Conservation (phyloP, 495 filamentous ascomycete genomes). For the Zalerion maritima region DNA sequence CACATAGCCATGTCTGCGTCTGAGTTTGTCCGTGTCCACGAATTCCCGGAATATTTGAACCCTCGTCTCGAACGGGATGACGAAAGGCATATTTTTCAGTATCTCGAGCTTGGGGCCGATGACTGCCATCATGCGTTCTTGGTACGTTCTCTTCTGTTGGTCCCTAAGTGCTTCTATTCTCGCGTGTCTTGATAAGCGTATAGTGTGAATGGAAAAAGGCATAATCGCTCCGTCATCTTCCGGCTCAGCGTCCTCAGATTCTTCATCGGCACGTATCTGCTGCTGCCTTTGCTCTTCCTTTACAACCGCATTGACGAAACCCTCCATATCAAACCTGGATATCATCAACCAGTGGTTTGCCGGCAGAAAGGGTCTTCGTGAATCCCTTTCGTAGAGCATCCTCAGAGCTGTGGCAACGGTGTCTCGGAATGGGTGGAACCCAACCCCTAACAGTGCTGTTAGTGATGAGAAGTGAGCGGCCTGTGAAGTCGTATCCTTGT, state of each 20-base stretch:
- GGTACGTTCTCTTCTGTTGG: conserved; percentile 47
- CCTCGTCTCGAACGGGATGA: conserved; percentile 81
- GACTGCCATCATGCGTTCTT: conserved; percentile 53
- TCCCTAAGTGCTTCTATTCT: conserved; percentile 33
- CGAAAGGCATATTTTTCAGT: conserved; percentile 89
- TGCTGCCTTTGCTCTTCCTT: conserved; percentile 74
- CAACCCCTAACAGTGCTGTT: conserved; percentile 50
- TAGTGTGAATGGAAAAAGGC: conserved; percentile 5
- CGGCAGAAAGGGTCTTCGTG: conserved; percentile 69
- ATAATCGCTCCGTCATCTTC: conserved; percentile 29
- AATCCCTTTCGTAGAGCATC: conserved; percentile 91
- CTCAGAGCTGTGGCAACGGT: conserved; percentile 69
- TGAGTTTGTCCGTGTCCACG: conserved; percentile 64
- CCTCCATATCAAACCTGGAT: conserved; percentile 75
- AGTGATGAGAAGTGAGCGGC: conserved; percentile 8
- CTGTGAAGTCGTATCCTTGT: conserved; percentile 1
- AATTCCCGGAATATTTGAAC: conserved; percentile 94
- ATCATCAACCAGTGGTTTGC: conserved; percentile 90
- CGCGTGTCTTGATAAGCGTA: conserved; percentile 18
- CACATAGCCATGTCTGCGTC: conserved; percentile 56
- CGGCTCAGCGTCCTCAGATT: conserved; percentile 35
- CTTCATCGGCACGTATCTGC: conserved; percentile 31
- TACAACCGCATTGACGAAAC: conserved; percentile 77
- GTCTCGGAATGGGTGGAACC: conserved; percentile 62
- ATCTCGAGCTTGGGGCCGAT: conserved; percentile 81